Conservation (phyloP, 2,329 filamentous ascomycete species). For the Pseudocercospora fijiensis region DNA sequence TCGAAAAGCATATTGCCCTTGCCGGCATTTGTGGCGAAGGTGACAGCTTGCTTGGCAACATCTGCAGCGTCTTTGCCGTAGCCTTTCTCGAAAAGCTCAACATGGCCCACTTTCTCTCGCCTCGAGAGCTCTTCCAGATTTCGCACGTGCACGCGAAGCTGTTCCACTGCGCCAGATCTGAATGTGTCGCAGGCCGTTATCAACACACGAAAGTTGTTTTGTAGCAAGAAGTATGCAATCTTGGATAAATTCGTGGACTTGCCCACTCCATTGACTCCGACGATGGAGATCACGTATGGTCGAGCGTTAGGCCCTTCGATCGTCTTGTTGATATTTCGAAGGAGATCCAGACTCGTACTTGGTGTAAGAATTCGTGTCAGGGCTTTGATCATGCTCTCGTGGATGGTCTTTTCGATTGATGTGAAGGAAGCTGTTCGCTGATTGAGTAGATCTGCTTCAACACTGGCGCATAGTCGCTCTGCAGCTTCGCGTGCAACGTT, state of each 20-base stretch:
- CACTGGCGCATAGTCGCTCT: slow-evolving; percentile 83
- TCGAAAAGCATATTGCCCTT: slow-evolving; percentile 59
- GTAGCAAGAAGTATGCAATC: slow-evolving; percentile 94
- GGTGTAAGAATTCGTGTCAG: slow-evolving; percentile 94
- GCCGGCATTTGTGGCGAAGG: slow-evolving; percentile 65
- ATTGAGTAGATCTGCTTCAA: slow-evolving; percentile 84
- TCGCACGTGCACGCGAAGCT: slow-evolving; percentile 89
- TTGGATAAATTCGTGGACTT: slow-evolving; percentile 98
- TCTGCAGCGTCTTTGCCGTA: slow-evolving; percentile 97
- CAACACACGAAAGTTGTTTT: slow-evolving; percentile 94
- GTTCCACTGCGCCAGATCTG: slow-evolving; percentile 93
- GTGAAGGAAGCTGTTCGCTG: slow-evolving; percentile 92
- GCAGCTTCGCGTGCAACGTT: slow-evolving; percentile 96
- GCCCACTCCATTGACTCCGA: slow-evolving; percentile 96
- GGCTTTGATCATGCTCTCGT: slow-evolving; percentile 84
- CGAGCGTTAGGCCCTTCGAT: slow-evolving; percentile 65
- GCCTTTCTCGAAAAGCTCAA: slow-evolving; percentile 93
- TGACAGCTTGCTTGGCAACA: slow-evolving; percentile 91
- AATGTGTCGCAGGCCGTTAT: slow-evolving; percentile 96
- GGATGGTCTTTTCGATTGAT: slow-evolving; percentile 71
- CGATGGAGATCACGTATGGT: slow-evolving; percentile 96
- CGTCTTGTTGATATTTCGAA: slow-evolving; percentile 84
- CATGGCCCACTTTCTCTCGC: slow-evolving; percentile 74
- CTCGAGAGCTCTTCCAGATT: slow-evolving; percentile 86
- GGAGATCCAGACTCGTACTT: slow-evolving; percentile 87